Base-by-base conservation (phyloP, 108 stramenopile genomes). In the Nannochloropsis gaditana region DNA sequence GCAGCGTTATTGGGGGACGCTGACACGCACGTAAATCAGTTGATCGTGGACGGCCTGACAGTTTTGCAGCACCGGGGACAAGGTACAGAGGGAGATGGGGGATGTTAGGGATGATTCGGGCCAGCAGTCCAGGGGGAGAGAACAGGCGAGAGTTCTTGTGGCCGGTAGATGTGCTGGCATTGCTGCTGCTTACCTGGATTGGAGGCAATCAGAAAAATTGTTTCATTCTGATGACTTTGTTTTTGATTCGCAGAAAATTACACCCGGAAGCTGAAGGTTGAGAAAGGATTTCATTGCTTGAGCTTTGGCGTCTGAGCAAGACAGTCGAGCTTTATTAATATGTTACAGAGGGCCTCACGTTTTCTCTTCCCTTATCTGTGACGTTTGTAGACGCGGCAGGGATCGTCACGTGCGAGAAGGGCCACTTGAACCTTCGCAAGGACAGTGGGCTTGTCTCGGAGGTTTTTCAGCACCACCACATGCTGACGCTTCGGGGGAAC, bases 21-120 rank as follows among this genome's bases (percentile, higher is more conserved):
- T 19, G 50, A 84, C 21, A 43, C 43, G 21, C 86, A 87, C 43
- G 89, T 85, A 11, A 89, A 89, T 59, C 98, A 98, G 92, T 89
- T 95, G 87, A 84, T 98, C 73, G 96, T 97, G 85, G 98, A 98
- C 87, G 97, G 96, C 42, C 93, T 99, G 85, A 98, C 96, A 9
- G 97, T 97, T 82, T 93, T 99, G 79, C 98, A 99, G 86, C 99
- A 99, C 91, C 96, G 99, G 44, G 99, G 99, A 15, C 99, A 99
- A 92, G 88, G 88, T 89, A 19, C 82, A 79, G 11, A 9, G 10
- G 31, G 31, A 31, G 31, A 31, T 31, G 31, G 0, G 31, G 31
- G 31, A 31, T 31, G 31, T 1, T 31, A 31, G 31, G 31, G 31
- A 1, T 31, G 31, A 31, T 31, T 31, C 31, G 31, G 31, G 31